Evolutionary conservation across 2,329 filamentous ascomycete species (phyloP).

Genomic region (Cryphonectria radicalis): DNA sequence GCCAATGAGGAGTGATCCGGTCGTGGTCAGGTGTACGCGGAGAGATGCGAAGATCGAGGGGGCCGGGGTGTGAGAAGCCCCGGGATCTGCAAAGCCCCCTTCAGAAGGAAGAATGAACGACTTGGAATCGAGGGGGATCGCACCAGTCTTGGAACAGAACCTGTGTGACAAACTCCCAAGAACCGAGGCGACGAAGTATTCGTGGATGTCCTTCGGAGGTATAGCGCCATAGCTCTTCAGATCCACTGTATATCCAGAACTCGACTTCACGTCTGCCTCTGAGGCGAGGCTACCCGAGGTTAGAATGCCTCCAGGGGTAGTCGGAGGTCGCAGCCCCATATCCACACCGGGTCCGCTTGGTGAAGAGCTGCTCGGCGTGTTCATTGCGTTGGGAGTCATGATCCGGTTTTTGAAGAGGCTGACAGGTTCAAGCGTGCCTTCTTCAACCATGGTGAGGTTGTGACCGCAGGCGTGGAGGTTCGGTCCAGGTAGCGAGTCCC

Average conservation of each 20-base stretch:
- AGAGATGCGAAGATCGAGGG: slow-evolving; percentile 53
- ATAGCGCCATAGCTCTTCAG: slow-evolving; percentile 41
- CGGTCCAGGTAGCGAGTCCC: slow-evolving; percentile 40
- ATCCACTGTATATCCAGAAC: slow-evolving; percentile 34
- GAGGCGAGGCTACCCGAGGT: slow-evolving; percentile 11
- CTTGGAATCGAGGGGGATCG: slow-evolving; percentile 57
- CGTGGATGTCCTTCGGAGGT: slow-evolving; percentile 52
- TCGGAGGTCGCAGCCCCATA: slow-evolving; percentile 37
- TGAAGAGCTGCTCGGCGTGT: slow-evolving; percentile 52
- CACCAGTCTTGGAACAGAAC: slow-evolving; percentile 54
- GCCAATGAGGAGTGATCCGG: slow-evolving; percentile 56
- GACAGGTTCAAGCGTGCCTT: slow-evolving; percentile 55
- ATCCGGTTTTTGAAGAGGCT: slow-evolving; percentile 51
- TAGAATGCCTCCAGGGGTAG: slow-evolving; percentile 31
- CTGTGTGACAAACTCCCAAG: slow-evolving; percentile 54
- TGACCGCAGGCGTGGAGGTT: slow-evolving; percentile 50
- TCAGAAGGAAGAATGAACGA: slow-evolving; percentile 52
- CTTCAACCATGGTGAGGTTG: slow-evolving; percentile 50
- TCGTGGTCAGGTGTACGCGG: slow-evolving; percentile 59
- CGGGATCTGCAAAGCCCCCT: slow-evolving; percentile 36
- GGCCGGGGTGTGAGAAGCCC: slow-evolving; percentile 33
- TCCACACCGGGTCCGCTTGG: slow-evolving; percentile 48
- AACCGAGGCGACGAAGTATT: slow-evolving; percentile 58
- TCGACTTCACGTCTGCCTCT: slow-evolving; percentile 40
- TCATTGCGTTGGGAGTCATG: slow-evolving; percentile 44